These are phyloP conservation scores for Solanum chiquidenum DNA, from an alignment of 257 asterid genomes.

Conservation along the genomic window DNA sequence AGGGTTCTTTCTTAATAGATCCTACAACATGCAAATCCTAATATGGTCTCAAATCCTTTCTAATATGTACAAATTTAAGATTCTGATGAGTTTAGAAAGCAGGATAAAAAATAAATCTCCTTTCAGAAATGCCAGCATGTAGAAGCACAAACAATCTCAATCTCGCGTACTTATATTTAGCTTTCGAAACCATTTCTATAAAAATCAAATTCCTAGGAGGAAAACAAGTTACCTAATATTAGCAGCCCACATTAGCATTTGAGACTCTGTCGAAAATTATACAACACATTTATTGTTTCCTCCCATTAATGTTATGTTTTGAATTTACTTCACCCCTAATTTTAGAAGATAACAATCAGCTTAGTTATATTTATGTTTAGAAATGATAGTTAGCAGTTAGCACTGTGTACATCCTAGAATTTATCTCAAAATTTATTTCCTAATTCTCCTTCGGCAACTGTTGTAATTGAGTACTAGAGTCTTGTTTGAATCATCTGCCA, in stretches of 20 bases:
- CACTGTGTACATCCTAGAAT: not conserved
- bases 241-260: not conserved
- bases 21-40: not conserved
- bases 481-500: not conserved
- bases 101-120: not conserved
- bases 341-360: not conserved
- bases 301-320: not conserved
- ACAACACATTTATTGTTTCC: not conserved
- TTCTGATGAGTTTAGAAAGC: not conserved
- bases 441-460: not conserved
- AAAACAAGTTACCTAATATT: not conserved
- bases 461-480: not conserved
- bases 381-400: not conserved
- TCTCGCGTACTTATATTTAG: not conserved
- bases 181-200: not conserved
- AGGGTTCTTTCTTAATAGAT: not conserved
- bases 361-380: not conserved
- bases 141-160: not conserved
- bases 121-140: not conserved
- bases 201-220: not conserved
- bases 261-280: not conserved
- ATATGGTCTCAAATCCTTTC: not conserved
- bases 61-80: not conserved
- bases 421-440: no score
- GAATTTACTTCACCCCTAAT: not conserved